phyloP scores from a whole-genome alignment of 1,284 basidiomycete genomes.

The Pseudozyma thailandica region DNA sequence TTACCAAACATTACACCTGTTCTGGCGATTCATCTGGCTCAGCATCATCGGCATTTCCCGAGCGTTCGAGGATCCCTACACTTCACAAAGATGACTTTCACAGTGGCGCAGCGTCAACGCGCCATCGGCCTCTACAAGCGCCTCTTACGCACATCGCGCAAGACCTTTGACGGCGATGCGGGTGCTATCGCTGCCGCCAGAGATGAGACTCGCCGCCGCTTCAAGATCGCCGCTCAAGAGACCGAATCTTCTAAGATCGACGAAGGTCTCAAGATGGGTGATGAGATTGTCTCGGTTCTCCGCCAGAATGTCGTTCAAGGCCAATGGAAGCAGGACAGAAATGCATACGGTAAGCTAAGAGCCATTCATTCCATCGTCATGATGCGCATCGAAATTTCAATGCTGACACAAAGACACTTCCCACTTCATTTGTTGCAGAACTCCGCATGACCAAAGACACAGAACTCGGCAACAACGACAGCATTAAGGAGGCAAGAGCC shows the following conservation, averaged over 20 bases:
- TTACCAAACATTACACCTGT: too few relatives aligned
- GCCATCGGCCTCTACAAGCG: slow-evolving; percentile 63
- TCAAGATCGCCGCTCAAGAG: slow-evolving; percentile 47
- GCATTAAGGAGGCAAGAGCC: slow-evolving; percentile 56
- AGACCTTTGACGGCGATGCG: slow-evolving; percentile 57
- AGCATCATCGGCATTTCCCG: not conserved
- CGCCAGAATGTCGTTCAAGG: slow-evolving; percentile 66
- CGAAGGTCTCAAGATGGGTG: slow-evolving; percentile 58
- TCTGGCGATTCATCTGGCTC: too few relatives aligned
- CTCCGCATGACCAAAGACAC: slow-evolving; percentile 64
- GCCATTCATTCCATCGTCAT: too few relatives aligned
- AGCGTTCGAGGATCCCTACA: too few relatives aligned
- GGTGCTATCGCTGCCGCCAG: slow-evolving; percentile 50
- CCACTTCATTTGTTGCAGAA: slow-evolving; percentile 18
- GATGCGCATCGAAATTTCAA: too few relatives aligned
- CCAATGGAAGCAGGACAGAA: slow-evolving; percentile 44
- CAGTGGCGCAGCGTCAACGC: slow-evolving; percentile 52
- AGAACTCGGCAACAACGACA: slow-evolving; percentile 65
- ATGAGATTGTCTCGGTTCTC: slow-evolving; percentile 60
- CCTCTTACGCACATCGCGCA: slow-evolving; percentile 58
- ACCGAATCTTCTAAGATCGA: slow-evolving; percentile 54
- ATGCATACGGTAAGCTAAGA: slow-evolving; percentile 43
- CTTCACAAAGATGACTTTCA: slow-evolving; percentile 45
- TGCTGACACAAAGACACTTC: not conserved
- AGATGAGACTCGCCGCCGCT: slow-evolving; percentile 53